Evolutionary conservation across 2,329 filamentous ascomycete genomes (phyloP).

Genomic region (Aspergillus sp.): DNA sequence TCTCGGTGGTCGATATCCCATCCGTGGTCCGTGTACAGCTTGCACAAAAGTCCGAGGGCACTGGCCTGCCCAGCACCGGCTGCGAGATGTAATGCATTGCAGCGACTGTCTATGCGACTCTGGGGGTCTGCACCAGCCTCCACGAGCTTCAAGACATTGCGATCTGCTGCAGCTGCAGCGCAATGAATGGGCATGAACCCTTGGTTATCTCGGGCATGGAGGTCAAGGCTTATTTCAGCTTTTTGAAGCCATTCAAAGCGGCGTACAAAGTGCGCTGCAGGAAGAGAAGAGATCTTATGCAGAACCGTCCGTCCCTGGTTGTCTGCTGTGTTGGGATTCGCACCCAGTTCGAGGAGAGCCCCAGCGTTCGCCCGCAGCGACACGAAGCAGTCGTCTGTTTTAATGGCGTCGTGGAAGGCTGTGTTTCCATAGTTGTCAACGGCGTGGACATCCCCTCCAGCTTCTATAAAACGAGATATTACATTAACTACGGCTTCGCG

Average conservation of each 20-base stretch:
- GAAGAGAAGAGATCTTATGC: background rate
- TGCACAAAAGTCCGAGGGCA: slow-evolving; percentile 7
- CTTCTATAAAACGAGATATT: background rate
- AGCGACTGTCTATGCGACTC: background rate
- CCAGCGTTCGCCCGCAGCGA: background rate
- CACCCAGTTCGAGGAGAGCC: background rate
- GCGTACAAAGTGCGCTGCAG: background rate
- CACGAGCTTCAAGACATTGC: slow-evolving; percentile 4
- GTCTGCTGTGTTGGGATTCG: background rate
- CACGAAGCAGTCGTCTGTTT: background rate
- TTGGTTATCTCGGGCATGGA: background rate
- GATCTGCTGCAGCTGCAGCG: slow-evolving; percentile 1
- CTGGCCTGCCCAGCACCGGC: slow-evolving; percentile 12
- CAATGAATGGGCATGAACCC: slow-evolving; percentile 12
- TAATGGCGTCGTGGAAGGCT: background rate
- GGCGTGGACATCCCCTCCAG: background rate
- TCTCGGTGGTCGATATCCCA: background rate
- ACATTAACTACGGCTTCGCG: no score
- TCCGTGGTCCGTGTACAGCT: slow-evolving; percentile 1
- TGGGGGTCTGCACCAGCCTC: slow-evolving; percentile 8
- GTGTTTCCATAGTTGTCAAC: background rate
- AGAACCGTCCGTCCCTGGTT: slow-evolving; percentile 1
- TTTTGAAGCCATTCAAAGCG: background rate
- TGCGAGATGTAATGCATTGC: slow-evolving; percentile 9
- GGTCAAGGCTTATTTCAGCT: background rate